Evolutionary conservation across 352 stramenopile species (phyloP).

Genomic region (Phytophthora foliorum): DNA sequence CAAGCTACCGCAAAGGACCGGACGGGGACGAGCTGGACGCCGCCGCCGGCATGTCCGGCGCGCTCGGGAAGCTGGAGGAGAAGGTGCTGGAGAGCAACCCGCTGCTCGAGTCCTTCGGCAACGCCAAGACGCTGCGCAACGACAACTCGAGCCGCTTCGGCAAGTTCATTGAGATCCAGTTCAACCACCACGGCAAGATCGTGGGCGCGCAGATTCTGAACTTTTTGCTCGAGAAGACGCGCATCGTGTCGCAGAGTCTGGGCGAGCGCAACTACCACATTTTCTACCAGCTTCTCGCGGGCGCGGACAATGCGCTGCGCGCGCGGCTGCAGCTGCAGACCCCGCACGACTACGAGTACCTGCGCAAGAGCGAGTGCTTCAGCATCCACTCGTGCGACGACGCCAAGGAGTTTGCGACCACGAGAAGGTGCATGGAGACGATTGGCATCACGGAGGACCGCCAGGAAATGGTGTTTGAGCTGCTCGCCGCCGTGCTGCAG

Average conservation of each 20-base stretch:
- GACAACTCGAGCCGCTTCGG: constrained; percentile 98
- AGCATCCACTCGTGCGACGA: constrained; percentile 80
- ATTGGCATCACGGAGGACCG: constrained; percentile 88
- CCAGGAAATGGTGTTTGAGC: constrained; percentile 88
- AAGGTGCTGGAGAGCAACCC: constrained; percentile 91
- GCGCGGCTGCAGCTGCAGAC: constrained; percentile 78
- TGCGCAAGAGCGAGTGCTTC: constrained; percentile 91
- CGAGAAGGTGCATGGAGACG: constrained; percentile 86
- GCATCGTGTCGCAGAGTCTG: constrained; percentile 89
- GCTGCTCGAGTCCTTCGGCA: constrained; percentile 92
- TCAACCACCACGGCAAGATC: constrained; percentile 94
- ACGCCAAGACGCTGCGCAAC: constrained; percentile 96
- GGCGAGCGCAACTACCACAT: constrained; percentile 98
- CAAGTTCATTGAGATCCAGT: constrained; percentile 98
- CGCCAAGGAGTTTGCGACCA: constrained; percentile 86
- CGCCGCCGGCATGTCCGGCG: constrained; percentile 91
- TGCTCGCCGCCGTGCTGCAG: constrained; percentile 88
- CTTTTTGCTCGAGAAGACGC: constrained; percentile 93
- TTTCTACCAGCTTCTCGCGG: constrained; percentile 95
- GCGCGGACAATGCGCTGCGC: constrained; percentile 74
- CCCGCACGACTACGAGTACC: constrained; percentile 88
- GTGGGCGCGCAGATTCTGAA: constrained; percentile 92
- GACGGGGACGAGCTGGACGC: constrained; percentile 32
- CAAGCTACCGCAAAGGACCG: constrained; percentile 69
- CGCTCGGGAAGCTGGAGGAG: constrained; percentile 88